Conservation (phyloP, 257 asterid species). For the Petrea volubilis region DNA sequence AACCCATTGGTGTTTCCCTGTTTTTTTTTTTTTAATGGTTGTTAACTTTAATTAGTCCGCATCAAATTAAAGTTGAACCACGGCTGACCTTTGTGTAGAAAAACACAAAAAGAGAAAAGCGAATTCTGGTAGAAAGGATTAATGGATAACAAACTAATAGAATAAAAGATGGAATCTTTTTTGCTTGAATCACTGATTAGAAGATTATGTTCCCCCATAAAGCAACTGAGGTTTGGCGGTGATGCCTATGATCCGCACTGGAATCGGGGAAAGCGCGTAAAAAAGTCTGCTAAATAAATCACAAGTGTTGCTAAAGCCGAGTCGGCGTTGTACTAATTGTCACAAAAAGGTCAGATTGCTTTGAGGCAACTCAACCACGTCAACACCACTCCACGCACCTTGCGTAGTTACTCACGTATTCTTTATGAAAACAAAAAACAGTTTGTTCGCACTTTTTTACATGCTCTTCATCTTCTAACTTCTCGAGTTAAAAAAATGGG, state of each 20-base stretch:
- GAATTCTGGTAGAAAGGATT: not conserved
- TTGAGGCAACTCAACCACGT: conserved; percentile 5
- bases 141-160: not conserved
- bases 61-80: not conserved
- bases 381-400: not conserved
- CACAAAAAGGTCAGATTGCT: not conserved
- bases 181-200: conserved; percentile 7
- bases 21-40: no score
- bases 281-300: not conserved
- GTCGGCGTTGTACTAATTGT: not conserved
- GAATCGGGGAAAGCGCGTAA: conserved; percentile 15
- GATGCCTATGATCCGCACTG: not conserved
- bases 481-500: not conserved
- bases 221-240: conserved; percentile 13
- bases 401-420: not conserved
- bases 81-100: not conserved
- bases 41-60: no score
- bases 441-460: not conserved
- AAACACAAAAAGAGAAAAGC: conserved; percentile 6
- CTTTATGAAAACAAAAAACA: not conserved
- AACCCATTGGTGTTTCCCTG: no score
- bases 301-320: not conserved
- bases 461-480: not conserved
- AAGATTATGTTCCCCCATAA: conserved; percentile 17
- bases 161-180: conserved; percentile 7